These are phyloP conservation scores for Fusarium siculi DNA, from an alignment of 2,329 filamentous ascomycete genomes.

Conservation along the genomic window DNA sequence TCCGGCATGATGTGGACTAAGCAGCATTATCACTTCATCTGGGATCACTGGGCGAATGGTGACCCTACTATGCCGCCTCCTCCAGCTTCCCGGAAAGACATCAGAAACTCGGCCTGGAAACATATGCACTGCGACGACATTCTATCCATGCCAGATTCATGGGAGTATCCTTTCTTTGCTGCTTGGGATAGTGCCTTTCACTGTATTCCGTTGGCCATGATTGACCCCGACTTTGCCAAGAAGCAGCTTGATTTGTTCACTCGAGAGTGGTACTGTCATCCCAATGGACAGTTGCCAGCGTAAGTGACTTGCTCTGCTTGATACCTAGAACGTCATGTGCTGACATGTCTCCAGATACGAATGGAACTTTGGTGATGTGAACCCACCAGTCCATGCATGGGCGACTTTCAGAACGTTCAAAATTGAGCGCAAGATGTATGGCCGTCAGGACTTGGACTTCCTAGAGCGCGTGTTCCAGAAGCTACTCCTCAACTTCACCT, in stretches of 20 bases:
- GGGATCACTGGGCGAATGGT: conserved; percentile 97
- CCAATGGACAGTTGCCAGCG: conserved; percentile 92
- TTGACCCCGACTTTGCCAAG: conserved; percentile 97
- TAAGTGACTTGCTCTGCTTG: conserved; percentile 56
- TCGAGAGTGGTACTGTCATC: conserved; percentile 98
- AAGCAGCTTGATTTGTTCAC: conserved; percentile 97
- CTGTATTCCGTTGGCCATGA: conserved; percentile 95
- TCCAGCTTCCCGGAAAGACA: conserved; percentile 78
- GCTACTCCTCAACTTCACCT: conserved; percentile 94
- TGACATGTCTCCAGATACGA: conserved; percentile 66
- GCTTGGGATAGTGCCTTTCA: conserved; percentile 98
- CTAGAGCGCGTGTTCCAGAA: conserved; percentile 97
- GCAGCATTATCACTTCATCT: conserved; percentile 95
- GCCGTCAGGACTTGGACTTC: conserved; percentile 93
- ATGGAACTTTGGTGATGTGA: conserved; percentile 98
- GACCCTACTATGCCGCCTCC: conserved; percentile 90
- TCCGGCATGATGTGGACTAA: conserved; percentile 99
- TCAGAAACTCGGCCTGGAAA: conserved; percentile 92
- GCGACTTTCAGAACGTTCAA: conserved; percentile 96
- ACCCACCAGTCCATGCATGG: conserved; percentile 97
- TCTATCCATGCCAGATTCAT: conserved; percentile 96
- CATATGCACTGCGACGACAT: conserved; percentile 96
- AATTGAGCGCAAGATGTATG: conserved; percentile 97
- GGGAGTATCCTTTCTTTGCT: conserved; percentile 98
- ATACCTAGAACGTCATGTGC: not conserved